These are phyloP conservation scores for Telfairia occidentalis DNA, from an alignment of 331 rosid species.

Conservation along the genomic window DNA sequence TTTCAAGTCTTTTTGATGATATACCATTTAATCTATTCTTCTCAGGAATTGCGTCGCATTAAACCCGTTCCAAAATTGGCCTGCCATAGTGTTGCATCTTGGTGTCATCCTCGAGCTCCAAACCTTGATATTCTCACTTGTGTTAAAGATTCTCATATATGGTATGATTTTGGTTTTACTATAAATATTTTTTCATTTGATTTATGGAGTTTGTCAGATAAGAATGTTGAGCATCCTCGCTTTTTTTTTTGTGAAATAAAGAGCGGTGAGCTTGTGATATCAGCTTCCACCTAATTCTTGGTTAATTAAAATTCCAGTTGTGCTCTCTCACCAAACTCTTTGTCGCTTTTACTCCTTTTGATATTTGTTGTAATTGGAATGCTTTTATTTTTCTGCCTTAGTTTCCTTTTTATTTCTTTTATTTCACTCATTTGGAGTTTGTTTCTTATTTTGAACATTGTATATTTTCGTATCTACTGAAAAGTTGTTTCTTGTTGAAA, in stretches of 20 bases:
- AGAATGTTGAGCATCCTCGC: neutral
- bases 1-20: conserved; percentile 14
- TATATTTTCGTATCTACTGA: too few species aligned
- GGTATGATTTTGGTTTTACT: conserved; percentile 37
- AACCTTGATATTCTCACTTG: conserved; percentile 96
- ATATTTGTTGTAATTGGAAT: too few species aligned
- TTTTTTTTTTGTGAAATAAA: neutral
- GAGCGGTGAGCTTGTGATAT: neutral
- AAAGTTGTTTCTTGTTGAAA: too few species aligned
- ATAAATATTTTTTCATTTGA: neutral
- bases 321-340: too few species aligned
- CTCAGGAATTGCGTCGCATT: conserved; percentile 87
- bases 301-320: neutral
- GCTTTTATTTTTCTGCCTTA: too few species aligned
- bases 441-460: too few species aligned
- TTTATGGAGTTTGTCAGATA: neutral
- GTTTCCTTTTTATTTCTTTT: too few species aligned
- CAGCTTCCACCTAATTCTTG: neutral
- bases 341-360: too few species aligned
- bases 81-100: conserved; percentile 97
- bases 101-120: conserved; percentile 99
- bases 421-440: too few species aligned
- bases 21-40: conserved; percentile 7
- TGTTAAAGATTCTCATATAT: conserved; percentile 94
- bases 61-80: conserved; percentile 93